Conservation (phyloP, 164 flowering plant genomes). For the Magnolia kwangsiensis region DNA sequence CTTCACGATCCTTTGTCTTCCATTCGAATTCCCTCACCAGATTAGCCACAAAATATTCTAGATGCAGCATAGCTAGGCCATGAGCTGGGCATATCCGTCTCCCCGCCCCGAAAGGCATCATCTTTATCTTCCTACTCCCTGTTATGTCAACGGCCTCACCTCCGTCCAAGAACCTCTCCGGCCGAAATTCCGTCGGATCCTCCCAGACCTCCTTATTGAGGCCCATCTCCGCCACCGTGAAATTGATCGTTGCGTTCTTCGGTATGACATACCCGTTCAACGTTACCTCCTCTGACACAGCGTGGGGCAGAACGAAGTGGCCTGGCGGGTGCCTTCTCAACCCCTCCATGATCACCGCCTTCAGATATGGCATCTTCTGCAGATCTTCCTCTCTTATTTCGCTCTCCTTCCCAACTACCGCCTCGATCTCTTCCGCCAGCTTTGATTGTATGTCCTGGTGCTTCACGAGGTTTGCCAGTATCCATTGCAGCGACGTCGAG, state of each 20-base stretch:
- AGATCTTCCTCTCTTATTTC: conserved; percentile 29
- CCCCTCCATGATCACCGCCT: conserved; percentile 37
- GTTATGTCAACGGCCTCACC: conserved; percentile 21
- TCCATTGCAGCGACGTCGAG: conserved; percentile 26
- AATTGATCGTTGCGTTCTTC: conserved; percentile 22
- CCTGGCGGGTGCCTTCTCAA: conserved; percentile 40
- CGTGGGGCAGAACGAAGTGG: conserved; percentile 31
- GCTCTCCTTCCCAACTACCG: conserved; percentile 8
- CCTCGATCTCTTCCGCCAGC: conserved; percentile 27
- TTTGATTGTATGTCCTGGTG: conserved; percentile 31
- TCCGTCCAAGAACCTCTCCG: conserved; percentile 38
- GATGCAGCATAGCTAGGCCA: too few species aligned
- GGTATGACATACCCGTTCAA: conserved; percentile 32
- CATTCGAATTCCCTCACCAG: too few species aligned
- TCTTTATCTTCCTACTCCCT: too few species aligned
- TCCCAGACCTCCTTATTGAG: conserved; percentile 21
- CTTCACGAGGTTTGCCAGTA: conserved; percentile 43
- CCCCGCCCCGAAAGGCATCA: too few species aligned
- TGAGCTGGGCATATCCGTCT: too few species aligned
- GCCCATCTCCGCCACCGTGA: conserved; percentile 31
- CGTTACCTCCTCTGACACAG: conserved; percentile 9
- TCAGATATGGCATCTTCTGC: conserved; percentile 28
- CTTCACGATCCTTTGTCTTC: too few species aligned
- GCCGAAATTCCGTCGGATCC: conserved; percentile 39
- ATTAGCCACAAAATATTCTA: too few species aligned